Percentiles rank a stretch among this genome's conserved stretches.
Conservation (phyloP, 768 basidiomycete species). For the Dictyophora rubrovolvata region DNA sequence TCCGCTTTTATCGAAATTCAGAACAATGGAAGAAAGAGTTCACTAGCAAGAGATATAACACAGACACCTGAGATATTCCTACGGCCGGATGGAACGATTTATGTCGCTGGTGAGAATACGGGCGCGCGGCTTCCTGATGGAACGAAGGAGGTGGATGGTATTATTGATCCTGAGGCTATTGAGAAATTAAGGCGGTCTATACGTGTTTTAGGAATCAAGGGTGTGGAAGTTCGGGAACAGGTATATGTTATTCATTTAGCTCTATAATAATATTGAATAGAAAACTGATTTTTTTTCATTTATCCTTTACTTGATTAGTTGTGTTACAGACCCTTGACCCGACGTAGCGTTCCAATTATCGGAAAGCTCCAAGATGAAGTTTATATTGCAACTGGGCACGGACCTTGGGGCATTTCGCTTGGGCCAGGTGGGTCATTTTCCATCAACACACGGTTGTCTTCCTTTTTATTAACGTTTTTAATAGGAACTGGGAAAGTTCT, state of each 20-base stretch:
- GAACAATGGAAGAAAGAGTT: neutral
- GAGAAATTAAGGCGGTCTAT: conserved; percentile 46
- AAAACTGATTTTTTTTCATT: too few relatives aligned
- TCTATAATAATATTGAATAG: too few relatives aligned
- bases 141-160: conserved; percentile 55
- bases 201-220: conserved; percentile 47
- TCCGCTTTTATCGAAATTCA: conserved; percentile 1
- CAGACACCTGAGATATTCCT: conserved; percentile 63
- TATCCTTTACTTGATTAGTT: conserved; percentile 12
- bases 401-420: conserved; percentile 29
- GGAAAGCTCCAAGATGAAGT: conserved; percentile 19
- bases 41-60: neutral
- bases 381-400: conserved; percentile 27
- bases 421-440: conserved; percentile 17
- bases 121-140: conserved; percentile 53
- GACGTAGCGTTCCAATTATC: conserved; percentile 23
- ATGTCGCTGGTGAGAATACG: conserved; percentile 74
- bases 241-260: conserved; percentile 38
- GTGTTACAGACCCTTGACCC: conserved; percentile 28
- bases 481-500: conserved; percentile 7
- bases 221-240: conserved; percentile 39
- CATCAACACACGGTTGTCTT: neutral
- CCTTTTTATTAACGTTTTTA: neutral
- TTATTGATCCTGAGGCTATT: conserved; percentile 46
- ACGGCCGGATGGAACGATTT: conserved; percentile 57